Percentiles rank a stretch among this genome's conserved stretches.
phyloP scores from a whole-genome alignment of 2,329 filamentous ascomycete species.

The Ophiognomonia clavigignenti-juglandacearum region DNA sequence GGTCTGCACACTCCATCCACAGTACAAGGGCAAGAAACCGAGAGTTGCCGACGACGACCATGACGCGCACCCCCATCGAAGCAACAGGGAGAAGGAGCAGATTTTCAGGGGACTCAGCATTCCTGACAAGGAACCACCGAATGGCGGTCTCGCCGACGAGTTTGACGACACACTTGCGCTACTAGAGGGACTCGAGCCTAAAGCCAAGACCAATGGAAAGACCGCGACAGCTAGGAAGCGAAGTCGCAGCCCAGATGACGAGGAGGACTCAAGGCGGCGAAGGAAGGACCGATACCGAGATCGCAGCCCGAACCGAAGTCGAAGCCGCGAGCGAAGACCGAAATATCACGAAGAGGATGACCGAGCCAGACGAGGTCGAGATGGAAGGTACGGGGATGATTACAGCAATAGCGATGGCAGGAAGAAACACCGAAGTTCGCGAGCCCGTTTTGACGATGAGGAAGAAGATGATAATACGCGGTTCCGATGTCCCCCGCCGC shows the following conservation, averaged over 20 bases:
- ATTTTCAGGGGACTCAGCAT: slow-evolving; percentile 89
- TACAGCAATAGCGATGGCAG: slow-evolving; percentile 47
- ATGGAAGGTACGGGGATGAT: slow-evolving; percentile 47
- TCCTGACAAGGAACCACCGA: slow-evolving; percentile 62
- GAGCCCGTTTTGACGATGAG: slow-evolving; percentile 36
- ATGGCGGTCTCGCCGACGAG: slow-evolving; percentile 48
- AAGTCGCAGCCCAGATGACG: slow-evolving; percentile 36
- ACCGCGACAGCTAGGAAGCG: slow-evolving; percentile 29
- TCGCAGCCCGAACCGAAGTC: slow-evolving; percentile 28
- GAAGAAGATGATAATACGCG: slow-evolving; percentile 49
- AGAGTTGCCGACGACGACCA: slow-evolving; percentile 33
- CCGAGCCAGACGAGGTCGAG: slow-evolving; percentile 38
- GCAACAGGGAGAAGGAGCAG: slow-evolving; percentile 68
- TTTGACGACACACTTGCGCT: slow-evolving; percentile 92
- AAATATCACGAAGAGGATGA: slow-evolving; percentile 31
- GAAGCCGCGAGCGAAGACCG: slow-evolving; percentile 41
- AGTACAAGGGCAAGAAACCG: slow-evolving; percentile 61
- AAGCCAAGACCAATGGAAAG: slow-evolving; percentile 35
- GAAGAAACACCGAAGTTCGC: slow-evolving; percentile 36
- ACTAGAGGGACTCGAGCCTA: slow-evolving; percentile 78
- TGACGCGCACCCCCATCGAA: slow-evolving; percentile 36
- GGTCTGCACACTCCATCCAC: slow-evolving; percentile 85
- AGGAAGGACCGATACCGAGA: slow-evolving; percentile 36
- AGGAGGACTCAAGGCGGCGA: slow-evolving; percentile 45
- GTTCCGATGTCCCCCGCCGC: slow-evolving; percentile 61